Percentiles rank a stretch among this genome's conserved stretches.
phyloP scores from a whole-genome alignment of 73 alveolate genomes.

The Tetrahymena borealis region DNA sequence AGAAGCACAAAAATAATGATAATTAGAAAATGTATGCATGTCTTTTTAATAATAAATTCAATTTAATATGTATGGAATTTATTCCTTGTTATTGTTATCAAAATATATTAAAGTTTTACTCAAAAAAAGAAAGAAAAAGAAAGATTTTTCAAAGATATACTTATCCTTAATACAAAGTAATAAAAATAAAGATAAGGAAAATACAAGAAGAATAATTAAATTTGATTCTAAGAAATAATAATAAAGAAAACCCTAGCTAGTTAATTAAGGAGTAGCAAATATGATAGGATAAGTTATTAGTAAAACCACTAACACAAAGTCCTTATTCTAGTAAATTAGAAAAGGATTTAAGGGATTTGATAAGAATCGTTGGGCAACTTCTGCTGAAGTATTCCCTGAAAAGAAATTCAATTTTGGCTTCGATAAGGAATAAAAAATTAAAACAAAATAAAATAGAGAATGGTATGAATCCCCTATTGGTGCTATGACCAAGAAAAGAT shows the following conservation, averaged over 20 bases:
- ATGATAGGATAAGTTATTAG: not conserved
- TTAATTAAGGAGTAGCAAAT: not conserved
- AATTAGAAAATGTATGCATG: no score
- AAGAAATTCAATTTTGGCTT: not conserved
- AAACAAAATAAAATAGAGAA: not conserved
- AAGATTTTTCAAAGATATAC: not conserved
- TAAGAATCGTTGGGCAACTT: not conserved
- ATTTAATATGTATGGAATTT: no score
- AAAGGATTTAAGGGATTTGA: not conserved
- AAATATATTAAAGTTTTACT: no score
- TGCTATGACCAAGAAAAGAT: not conserved
- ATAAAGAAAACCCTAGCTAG: not conserved
- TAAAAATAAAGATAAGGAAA: not conserved
- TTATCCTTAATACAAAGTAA: not conserved
- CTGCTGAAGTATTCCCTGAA: slow-evolving; percentile 1
- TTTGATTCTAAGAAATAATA: not conserved
- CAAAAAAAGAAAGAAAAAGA: not conserved
- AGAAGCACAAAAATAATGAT: no score
- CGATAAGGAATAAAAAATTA: not conserved
- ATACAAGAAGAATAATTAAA: not conserved
- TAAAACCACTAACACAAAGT: not conserved
- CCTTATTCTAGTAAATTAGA: not conserved
- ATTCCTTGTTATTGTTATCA: no score
- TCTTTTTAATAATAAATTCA: no score
- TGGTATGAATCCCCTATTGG: not conserved